Conservation (phyloP, 2,329 filamentous ascomycete species). For the Hymenotorrendiella dingleyae region DNA sequence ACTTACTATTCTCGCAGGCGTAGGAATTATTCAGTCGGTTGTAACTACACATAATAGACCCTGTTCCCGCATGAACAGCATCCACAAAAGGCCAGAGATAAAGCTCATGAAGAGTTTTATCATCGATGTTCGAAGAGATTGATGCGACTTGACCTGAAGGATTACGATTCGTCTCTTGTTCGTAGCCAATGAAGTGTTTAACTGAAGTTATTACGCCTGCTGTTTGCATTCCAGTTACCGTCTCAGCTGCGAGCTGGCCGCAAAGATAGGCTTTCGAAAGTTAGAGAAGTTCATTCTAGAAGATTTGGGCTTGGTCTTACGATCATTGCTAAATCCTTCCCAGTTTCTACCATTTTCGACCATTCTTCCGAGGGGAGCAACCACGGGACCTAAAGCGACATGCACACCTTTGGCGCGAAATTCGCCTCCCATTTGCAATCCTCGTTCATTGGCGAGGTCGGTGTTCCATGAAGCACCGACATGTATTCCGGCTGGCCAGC, state of each 20-base stretch:
- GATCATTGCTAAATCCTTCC: slow-evolving; percentile 42
- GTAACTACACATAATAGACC: slow-evolving; percentile 77
- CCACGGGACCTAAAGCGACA: slow-evolving; percentile 28
- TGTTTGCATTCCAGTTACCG: slow-evolving; percentile 21
- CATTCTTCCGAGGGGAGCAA: slow-evolving; percentile 63
- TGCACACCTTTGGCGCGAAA: slow-evolving; percentile 67
- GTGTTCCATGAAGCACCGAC: slow-evolving; percentile 49
- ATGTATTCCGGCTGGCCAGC: slow-evolving; percentile 18
- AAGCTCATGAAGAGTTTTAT: slow-evolving; percentile 67
- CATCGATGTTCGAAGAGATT: slow-evolving; percentile 67
- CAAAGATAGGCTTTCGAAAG: slow-evolving; percentile 61
- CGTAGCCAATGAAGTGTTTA: slow-evolving; percentile 60
- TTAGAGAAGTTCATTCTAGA: too few relatives aligned
- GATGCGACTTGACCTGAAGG: slow-evolving; percentile 41
- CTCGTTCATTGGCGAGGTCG: slow-evolving; percentile 57
- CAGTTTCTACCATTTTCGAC: slow-evolving; percentile 66
- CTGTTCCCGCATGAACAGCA: slow-evolving; percentile 70
- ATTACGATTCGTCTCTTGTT: slow-evolving; percentile 51
- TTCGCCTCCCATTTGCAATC: slow-evolving; percentile 64
- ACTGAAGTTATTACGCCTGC: slow-evolving; percentile 20
- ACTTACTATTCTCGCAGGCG: slow-evolving; percentile 68
- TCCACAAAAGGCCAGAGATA: slow-evolving; percentile 85
- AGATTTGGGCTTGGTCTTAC: too few relatives aligned
- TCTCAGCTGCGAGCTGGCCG: slow-evolving; percentile 36
- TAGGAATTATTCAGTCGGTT: slow-evolving; percentile 65